These are phyloP conservation scores for Coelastrella sp. DNA, from an alignment of 139 green algal species.

Conservation along the genomic window DNA sequence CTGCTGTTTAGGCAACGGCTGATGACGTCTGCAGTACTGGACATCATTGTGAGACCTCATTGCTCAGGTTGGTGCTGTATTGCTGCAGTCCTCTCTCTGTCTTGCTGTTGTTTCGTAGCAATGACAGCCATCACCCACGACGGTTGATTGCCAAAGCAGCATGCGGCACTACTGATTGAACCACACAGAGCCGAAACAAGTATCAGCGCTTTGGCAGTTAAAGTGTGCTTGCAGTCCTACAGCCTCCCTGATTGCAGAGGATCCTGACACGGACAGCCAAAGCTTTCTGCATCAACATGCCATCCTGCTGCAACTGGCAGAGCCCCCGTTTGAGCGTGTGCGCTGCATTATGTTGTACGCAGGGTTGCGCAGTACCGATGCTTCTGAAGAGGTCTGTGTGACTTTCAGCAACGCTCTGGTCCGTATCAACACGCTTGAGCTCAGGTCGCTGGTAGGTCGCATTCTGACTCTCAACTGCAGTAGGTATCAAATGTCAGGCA, in stretches of 20 bases:
- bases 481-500: neutral
- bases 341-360: neutral
- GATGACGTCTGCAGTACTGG: constrained; percentile 44
- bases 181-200: too few relatives aligned
- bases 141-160: too few relatives aligned
- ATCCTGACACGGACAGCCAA: too few relatives aligned
- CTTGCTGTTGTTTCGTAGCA: neutral
- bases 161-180: too few relatives aligned
- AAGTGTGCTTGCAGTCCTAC: too few relatives aligned
- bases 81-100: neutral
- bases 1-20: constrained; percentile 73
- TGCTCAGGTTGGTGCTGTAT: constrained; percentile 27
- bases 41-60: constrained; percentile 27
- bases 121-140: too few relatives aligned
- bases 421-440: constrained; percentile 63
- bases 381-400: constrained; percentile 69
- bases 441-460: constrained; percentile 38
- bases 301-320: too few relatives aligned
- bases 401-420: constrained; percentile 64
- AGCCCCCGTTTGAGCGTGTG: too few relatives aligned
- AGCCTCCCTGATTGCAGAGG: too few relatives aligned
- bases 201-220: too few relatives aligned
- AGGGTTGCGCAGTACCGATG: constrained; percentile 58
- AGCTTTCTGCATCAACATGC: too few relatives aligned
- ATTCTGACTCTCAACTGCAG: neutral